These are phyloP conservation scores for Lathyrus tuberosus DNA, from an alignment of 306 rosid genomes.

Conservation along the genomic window DNA sequence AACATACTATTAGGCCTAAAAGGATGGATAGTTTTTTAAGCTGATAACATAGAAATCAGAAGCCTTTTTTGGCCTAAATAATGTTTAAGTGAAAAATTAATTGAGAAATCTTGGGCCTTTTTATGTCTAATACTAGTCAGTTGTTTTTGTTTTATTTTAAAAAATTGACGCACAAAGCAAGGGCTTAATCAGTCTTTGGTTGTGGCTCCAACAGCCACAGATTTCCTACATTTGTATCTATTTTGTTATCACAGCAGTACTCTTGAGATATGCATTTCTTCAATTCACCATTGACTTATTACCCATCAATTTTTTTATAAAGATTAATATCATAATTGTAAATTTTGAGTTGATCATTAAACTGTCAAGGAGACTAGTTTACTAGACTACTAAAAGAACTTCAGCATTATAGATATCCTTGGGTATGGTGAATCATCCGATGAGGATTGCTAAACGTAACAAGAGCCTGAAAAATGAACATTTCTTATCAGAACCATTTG, in stretches of 20 bases:
- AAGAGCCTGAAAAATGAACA: background rate
- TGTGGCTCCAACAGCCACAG: too few relatives aligned
- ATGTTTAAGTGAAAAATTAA: too few relatives aligned
- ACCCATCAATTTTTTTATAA: background rate
- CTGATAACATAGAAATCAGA: too few relatives aligned
- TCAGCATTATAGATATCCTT: background rate
- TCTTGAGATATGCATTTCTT: background rate
- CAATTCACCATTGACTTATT: background rate
- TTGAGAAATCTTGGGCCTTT: too few relatives aligned
- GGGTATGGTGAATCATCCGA: background rate
- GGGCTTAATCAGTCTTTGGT: too few relatives aligned
- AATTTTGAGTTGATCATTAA: background rate
- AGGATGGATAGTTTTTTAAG: too few relatives aligned
- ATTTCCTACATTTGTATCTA: background rate
- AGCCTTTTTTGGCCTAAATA: too few relatives aligned
- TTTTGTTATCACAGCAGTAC: background rate
- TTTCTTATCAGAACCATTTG: background rate
- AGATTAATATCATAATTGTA: background rate
- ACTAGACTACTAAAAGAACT: background rate
- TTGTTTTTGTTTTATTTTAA: too few relatives aligned
- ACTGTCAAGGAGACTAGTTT: slow-evolving; percentile 2
- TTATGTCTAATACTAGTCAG: too few relatives aligned
- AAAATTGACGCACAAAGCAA: too few relatives aligned
- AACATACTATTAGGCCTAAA: background rate
- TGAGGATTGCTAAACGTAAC: background rate